Conservation (phyloP, 495 filamentous ascomycete genomes). For the Xylaria palmicola region DNA sequence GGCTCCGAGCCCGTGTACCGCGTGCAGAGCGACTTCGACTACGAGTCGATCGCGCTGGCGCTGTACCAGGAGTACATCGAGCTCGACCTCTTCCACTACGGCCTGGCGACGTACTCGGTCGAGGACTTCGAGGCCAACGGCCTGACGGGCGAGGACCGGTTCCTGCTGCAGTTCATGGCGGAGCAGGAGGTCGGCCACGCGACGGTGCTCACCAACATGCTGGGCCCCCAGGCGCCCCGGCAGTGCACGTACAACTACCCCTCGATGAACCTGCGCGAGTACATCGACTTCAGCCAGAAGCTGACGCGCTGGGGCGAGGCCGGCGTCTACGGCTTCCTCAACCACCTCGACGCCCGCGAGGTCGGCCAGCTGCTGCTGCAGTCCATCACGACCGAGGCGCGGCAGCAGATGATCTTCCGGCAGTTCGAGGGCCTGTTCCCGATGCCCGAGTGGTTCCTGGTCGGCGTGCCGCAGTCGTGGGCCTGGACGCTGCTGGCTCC, state of each 20-base stretch:
- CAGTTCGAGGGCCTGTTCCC: slow-evolving; percentile 83
- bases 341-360: slow-evolving; percentile 76
- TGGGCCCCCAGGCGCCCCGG: slow-evolving; percentile 68
- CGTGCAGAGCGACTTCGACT: slow-evolving; percentile 71
- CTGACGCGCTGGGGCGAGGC: slow-evolving; percentile 79
- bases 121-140: slow-evolving; percentile 70
- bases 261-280: slow-evolving; percentile 72
- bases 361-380: slow-evolving; percentile 71
- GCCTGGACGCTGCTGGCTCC: slow-evolving; percentile 83
- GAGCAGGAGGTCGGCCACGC: slow-evolving; percentile 82
- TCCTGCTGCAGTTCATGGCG: slow-evolving; percentile 80
- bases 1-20: slow-evolving; percentile 71
- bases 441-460: slow-evolving; percentile 83
- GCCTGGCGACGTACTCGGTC: slow-evolving; percentile 65
- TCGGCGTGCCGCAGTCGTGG: slow-evolving; percentile 82
- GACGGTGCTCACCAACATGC: slow-evolving; percentile 76
- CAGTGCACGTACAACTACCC: slow-evolving; percentile 85
- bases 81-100: slow-evolving; percentile 82
- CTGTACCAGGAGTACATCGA: slow-evolving; percentile 88
- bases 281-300: slow-evolving; percentile 83
- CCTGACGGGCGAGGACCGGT: slow-evolving; percentile 65
- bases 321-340: slow-evolving; percentile 81
- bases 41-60: slow-evolving; percentile 65
- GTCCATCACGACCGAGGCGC: slow-evolving; percentile 78
- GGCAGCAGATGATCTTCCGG: slow-evolving; percentile 87